phyloP scores from a whole-genome alignment of 2,329 filamentous ascomycete species.

The Fusarium torulosum region DNA sequence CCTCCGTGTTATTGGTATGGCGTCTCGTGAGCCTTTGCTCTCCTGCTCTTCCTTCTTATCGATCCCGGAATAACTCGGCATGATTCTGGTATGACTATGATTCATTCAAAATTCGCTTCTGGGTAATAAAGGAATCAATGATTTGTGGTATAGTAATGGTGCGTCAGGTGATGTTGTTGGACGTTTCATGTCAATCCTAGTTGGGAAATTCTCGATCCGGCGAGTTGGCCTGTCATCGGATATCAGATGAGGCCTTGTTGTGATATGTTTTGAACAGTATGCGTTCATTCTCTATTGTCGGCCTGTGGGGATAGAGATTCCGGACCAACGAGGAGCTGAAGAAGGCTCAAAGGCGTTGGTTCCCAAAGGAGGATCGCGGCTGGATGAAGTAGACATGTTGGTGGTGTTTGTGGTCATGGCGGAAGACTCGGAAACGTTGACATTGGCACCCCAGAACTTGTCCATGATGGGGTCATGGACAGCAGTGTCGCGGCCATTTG shows the following conservation, averaged over 20 bases:
- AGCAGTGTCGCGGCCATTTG: conserved; percentile 32
- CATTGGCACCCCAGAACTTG: conserved; percentile 34
- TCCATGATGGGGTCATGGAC: conserved; percentile 45
- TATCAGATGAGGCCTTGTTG: background rate
- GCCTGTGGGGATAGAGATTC: conserved; percentile 17
- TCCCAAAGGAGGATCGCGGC: conserved; percentile 42
- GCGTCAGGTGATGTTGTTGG: background rate
- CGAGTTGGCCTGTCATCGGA: background rate
- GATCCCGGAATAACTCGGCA: background rate
- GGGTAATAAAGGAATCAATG: background rate
- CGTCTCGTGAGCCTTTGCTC: too few species aligned
- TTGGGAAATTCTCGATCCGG: conserved; percentile 3
- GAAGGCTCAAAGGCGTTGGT: conserved; percentile 41
- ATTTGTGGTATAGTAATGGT: background rate
- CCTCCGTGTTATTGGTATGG: too few species aligned
- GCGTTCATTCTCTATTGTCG: conserved; percentile 4
- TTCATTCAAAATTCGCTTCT: background rate
- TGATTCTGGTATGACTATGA: background rate
- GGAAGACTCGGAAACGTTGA: conserved; percentile 20
- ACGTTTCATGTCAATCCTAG: conserved; percentile 10
- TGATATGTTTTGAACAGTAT: background rate
- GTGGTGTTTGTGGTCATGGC: conserved; percentile 6
- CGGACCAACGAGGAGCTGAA: conserved; percentile 42
- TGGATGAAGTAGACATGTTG: conserved; percentile 10
- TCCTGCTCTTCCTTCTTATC: background rate